phyloP scores from a whole-genome alignment of 352 stramenopile genomes.

The Phytopythium oedochilum region DNA sequence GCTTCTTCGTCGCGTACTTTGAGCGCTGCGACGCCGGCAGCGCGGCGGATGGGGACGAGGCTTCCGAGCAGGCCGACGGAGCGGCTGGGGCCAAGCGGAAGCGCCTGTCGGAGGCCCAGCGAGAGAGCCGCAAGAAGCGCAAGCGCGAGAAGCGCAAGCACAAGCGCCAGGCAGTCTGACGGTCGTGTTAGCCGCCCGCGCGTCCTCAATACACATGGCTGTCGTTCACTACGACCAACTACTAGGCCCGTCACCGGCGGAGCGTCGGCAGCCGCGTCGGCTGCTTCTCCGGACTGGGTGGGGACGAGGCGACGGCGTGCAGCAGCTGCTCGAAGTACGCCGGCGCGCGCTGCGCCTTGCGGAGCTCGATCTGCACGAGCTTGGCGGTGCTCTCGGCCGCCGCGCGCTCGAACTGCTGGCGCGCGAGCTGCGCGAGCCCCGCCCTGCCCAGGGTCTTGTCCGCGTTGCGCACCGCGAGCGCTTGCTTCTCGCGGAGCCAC shows the following conservation, averaged over 20 bases:
- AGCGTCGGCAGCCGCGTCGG: neutral
- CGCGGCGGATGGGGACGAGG: neutral
- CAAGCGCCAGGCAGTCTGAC: constrained; percentile 9
- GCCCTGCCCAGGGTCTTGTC: constrained; percentile 18
- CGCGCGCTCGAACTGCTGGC: constrained; percentile 41
- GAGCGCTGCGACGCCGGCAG: constrained; percentile 37
- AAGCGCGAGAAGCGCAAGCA: constrained; percentile 67
- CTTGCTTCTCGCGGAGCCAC: constrained; percentile 39
- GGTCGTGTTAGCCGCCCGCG: no score
- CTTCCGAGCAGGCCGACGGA: neutral
- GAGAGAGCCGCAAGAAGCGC: constrained; percentile 66
- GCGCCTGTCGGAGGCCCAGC: constrained; percentile 52
- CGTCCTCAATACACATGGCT: no score
- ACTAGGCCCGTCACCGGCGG: no score
- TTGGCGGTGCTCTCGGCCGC: constrained; percentile 40
- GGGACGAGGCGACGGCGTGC: constrained; percentile 1
- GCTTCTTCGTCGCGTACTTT: constrained; percentile 98
- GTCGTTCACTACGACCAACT: no score
- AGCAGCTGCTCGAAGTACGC: constrained; percentile 46
- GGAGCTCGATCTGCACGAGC: constrained; percentile 43
- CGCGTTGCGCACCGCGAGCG: constrained; percentile 21
- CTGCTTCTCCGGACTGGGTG: neutral
- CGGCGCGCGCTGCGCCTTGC: constrained; percentile 33
- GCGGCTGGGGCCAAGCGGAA: constrained; percentile 53
- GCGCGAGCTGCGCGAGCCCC: constrained; percentile 25